Evolutionary conservation across 2,329 filamentous ascomycete species (phyloP).

Genomic region (Byssochlamys sp.): DNA sequence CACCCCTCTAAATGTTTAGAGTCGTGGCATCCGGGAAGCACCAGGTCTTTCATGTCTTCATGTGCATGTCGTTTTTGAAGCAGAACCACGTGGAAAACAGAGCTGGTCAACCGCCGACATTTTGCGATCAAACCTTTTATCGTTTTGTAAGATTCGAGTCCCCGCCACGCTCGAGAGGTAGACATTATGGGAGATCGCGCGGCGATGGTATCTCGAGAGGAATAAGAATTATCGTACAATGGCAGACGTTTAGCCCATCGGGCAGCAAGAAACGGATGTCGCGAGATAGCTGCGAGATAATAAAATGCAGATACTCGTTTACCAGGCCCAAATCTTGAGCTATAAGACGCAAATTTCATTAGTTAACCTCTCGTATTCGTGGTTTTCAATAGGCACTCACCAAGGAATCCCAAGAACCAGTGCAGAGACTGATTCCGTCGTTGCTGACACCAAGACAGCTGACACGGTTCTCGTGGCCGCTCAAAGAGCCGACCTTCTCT

Average conservation of each 20-base stretch:
- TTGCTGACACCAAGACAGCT: slow-evolving; percentile 98
- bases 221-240: slow-evolving; percentile 40
- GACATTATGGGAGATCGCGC: slow-evolving; percentile 20
- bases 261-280: slow-evolving; percentile 21
- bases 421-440: slow-evolving; percentile 97
- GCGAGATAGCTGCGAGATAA: slow-evolving; percentile 27
- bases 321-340: slow-evolving; percentile 85
- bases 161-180: slow-evolving; percentile 15
- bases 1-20: background rate
- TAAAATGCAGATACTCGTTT: slow-evolving; percentile 34
- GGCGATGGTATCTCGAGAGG: slow-evolving; percentile 14
- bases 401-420: slow-evolving; percentile 97
- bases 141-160: slow-evolving; percentile 3
- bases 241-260: slow-evolving; percentile 25
- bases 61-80: slow-evolving; percentile 8
- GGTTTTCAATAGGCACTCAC: slow-evolving; percentile 48
- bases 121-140: slow-evolving; percentile 3
- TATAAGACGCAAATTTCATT: slow-evolving; percentile 25
- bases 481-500: slow-evolving; percentile 91
- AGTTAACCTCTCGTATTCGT: background rate
- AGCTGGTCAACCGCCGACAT: slow-evolving; percentile 1
- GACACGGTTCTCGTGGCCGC: slow-evolving; percentile 96
- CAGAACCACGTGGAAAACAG: slow-evolving; percentile 1
- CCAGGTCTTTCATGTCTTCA: slow-evolving; percentile 4
- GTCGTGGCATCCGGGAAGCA: background rate